Base-by-base conservation (phyloP, 768 basidiomycete species). In the Glaciozyma martinii region DNA sequence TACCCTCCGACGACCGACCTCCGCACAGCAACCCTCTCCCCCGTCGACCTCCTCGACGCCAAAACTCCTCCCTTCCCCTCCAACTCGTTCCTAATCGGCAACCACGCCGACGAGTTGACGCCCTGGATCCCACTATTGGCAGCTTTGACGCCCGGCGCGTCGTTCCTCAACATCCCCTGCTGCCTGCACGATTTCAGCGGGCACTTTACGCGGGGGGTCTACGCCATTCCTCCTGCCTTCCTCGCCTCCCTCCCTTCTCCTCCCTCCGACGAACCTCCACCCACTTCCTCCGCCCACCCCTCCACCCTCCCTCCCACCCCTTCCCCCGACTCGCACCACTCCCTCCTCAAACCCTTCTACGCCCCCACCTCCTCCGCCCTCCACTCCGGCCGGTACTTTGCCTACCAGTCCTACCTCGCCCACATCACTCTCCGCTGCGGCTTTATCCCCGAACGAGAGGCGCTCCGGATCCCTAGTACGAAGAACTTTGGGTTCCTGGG, bases 91-190 rank as follows among this genome's bases (percentile, higher is more conserved):
- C 77, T 98, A 63, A 87, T 98, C 57, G 91, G 89, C 13, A 97
- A 97, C 77, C 94, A 98, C 76, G 88, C 93, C 0, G 94, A 98
- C 77, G 94, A 98, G 71, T 80, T 98, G 23, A 93, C 93, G 29
- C 94, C 94, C 0, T 98, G 93, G 93, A 76, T 91, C 0, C 90
- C 94, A 0, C 81, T 95, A 2, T 78, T 95, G 8, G 82, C 91
- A 0, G 84, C 86, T 1, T 68, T 86, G 19, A 77, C 81, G 42
- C 71, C 74, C 5, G 82, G 85, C 0, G 59, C 60, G 18, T 66
- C 50, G 1, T 76, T 73, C 67, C 69, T 80, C 43, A 78, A 76
- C 8, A 90, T 98, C 61, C 94, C 94, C 0, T 97, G 94, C 74
- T 97, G 93, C 62, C 66, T 76, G 27, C 77, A 77, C 63, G 73